phyloP scores from a whole-genome alignment of 2,329 filamentous ascomycete species.

The Colletotrichum sp. region DNA sequence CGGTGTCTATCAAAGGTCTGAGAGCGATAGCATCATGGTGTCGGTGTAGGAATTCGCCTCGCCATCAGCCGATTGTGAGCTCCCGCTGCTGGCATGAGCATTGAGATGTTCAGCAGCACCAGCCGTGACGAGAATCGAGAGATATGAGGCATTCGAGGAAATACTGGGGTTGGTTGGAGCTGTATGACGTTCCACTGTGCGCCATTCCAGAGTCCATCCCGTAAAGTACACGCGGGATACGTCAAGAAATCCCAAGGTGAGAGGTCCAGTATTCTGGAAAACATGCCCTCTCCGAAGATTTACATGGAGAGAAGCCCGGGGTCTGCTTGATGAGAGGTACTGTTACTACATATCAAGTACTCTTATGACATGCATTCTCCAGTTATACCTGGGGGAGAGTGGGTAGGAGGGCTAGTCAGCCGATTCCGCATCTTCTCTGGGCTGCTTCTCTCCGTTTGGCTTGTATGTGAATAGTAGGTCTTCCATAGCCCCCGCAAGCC shows the following conservation, averaged over 20 bases:
- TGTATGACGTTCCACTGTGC: background rate
- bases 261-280: background rate
- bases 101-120: fast-evolving
- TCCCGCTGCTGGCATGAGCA: background rate
- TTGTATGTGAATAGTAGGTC: background rate
- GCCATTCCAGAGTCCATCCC: background rate
- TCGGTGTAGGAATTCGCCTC: background rate
- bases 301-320: background rate
- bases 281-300: background rate
- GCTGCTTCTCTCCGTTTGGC: background rate
- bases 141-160: background rate
- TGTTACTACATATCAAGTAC: background rate
- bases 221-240: background rate
- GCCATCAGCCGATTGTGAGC: background rate
- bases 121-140: background rate
- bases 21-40: background rate
- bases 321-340: background rate
- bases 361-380: background rate
- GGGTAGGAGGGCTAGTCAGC: background rate
- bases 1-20: background rate
- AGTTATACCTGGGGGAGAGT: background rate
- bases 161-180: background rate
- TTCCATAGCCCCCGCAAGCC: fast-evolving
- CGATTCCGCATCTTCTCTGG: background rate
- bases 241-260: background rate